Base-by-base conservation (phyloP, 768 basidiomycete species). In the Pulveroboletus ravenelii region DNA sequence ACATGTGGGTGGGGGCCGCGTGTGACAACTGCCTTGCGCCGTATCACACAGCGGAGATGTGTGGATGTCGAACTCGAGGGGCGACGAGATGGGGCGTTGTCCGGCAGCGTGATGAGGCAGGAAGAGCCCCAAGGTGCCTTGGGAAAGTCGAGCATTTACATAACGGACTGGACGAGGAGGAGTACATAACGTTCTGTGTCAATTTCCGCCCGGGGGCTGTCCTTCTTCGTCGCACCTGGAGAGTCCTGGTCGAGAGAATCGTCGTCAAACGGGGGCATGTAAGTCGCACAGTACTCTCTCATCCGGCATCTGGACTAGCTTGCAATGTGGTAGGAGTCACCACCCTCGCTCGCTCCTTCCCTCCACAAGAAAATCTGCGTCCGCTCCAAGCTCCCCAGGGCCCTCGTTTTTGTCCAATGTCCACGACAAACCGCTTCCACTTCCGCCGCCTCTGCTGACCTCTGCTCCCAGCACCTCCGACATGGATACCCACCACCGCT, bases 401-500 rank as follows among this genome's bases (percentile, higher is more conserved):
- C 20, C 20, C 0, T 31, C 55, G 0, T 41, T 46, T 23, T 61
- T 53, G 31, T 35, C 62, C 12, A 10, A 49, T 51, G 46, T 34
- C 1, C 47, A 59, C 55, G 70, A 74, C 59, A 75, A 75, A 48
- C 70, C 72, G 1, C 66, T 76, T 23, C 74, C 74, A 9, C 63
- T 73, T n/a, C 74, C 74, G 8, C 63, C 67, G 14, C 68, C 74
- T 18, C 67, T 69, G 25, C 64, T 73, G 66, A 70, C 66, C 14
- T n/a, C n/a, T n/a, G n/a, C n/a, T n/a, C 43, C 59, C 59, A 54
- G 62, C 50, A 50, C 55, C 17, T 57, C 55, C 46, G 61, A 62
- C 18, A 64, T 66, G 62, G 62, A 67, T n/a, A n/a, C n/a, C 12
- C 62, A 65, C 34, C 60, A 62, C 44, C 57, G 53, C 25, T 45